These are phyloP conservation scores for Turnera subulata DNA, from an alignment of 345 rosid species.

Conservation along the genomic window DNA sequence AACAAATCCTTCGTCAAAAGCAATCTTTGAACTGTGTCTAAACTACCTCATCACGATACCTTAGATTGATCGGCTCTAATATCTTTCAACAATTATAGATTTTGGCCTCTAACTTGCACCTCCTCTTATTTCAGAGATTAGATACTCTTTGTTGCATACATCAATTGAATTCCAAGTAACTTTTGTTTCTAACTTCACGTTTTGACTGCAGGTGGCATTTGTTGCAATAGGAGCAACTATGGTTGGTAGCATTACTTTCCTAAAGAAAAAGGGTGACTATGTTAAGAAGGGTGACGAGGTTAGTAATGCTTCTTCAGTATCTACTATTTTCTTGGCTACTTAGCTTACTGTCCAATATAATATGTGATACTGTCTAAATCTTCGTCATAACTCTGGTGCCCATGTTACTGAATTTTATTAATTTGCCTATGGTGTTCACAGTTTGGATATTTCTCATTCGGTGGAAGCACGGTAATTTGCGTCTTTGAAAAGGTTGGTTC, in stretches of 20 bases:
- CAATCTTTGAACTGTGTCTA: background rate
- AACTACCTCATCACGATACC: background rate
- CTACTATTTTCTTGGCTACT: background rate
- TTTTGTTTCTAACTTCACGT: background rate
- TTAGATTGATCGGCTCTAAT: too few relatives aligned
- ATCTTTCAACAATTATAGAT: too few relatives aligned
- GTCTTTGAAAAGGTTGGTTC: conserved; percentile 75
- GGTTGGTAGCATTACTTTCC: conserved; percentile 85
- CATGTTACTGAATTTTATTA: background rate
- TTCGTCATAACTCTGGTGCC: too few relatives aligned
- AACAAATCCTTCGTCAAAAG: background rate
- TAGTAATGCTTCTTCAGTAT: conserved; percentile 9
- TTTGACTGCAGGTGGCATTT: conserved; percentile 66
- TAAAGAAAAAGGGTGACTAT: conserved; percentile 52
- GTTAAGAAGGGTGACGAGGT: conserved; percentile 92
- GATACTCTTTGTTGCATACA: too few relatives aligned
- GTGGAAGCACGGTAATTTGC: conserved; percentile 92
- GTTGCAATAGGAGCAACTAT: conserved; percentile 95
- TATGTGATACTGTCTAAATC: too few relatives aligned
- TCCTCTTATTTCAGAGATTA: too few relatives aligned
- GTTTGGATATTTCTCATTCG: conserved; percentile 89
- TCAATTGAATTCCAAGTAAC: background rate
- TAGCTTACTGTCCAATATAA: too few relatives aligned
- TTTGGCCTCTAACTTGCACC: too few relatives aligned
- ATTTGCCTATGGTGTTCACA: conserved; percentile 29